These are phyloP conservation scores for Leucosporidium creatinivorum DNA, from an alignment of 768 basidiomycete genomes.

Conservation along the genomic window DNA sequence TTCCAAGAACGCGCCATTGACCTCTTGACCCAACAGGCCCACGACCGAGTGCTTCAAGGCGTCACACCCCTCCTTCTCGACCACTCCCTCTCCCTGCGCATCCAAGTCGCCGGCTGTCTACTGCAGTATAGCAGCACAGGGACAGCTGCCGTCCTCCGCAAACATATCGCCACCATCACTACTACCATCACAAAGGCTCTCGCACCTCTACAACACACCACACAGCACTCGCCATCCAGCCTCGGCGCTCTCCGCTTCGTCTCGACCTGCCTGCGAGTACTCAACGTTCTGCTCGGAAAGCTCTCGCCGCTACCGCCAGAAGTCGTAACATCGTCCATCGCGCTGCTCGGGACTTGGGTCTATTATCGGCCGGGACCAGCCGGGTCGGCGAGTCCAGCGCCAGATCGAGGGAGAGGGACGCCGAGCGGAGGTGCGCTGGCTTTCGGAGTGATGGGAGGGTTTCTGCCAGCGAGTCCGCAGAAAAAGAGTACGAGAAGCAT, in stretches of 20 bases:
- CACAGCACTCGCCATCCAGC: constrained; percentile 4
- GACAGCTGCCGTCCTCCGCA: accelerated
- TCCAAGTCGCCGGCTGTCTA: constrained; percentile 9
- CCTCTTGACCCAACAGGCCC: neutral
- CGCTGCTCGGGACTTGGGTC: constrained; percentile 2
- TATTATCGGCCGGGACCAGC: neutral
- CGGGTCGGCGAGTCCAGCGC: neutral
- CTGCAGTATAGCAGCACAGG: constrained; percentile 9
- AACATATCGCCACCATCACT: neutral
- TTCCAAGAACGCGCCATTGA: neutral
- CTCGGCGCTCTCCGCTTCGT: constrained; percentile 9
- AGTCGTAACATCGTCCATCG: neutral
- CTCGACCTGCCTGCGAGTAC: constrained; percentile 15
- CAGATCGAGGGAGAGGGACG: neutral
- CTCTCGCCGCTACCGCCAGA: neutral
- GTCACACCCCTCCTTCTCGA: constrained; percentile 1
- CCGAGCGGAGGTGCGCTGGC: neutral
- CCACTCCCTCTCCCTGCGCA: neutral
- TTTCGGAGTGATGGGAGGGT: constrained; percentile 26
- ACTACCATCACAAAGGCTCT: neutral
- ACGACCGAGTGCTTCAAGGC: neutral
- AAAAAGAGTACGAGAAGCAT: neutral
- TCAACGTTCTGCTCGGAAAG: constrained; percentile 10
- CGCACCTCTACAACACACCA: neutral
- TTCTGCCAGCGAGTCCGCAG: neutral